phyloP scores from a whole-genome alignment of 768 basidiomycete species.

The Pisolithus marmoratus region DNA sequence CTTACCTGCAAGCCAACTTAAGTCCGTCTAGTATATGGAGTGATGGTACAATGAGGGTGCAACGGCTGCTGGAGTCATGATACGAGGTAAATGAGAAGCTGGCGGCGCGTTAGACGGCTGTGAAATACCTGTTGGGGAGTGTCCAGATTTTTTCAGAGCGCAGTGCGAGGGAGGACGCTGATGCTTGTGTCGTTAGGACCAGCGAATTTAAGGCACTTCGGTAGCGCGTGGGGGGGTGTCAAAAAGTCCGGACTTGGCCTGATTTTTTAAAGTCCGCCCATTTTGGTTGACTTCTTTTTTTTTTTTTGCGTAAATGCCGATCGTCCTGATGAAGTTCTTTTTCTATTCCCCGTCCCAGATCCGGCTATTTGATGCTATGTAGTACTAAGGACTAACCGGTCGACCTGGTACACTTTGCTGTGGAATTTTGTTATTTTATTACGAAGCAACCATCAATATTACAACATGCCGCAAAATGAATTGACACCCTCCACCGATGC shows the following conservation, averaged over 20 bases:
- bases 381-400: background rate
- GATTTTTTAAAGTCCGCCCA: conserved; percentile 31
- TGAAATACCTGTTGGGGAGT: conserved; percentile 39
- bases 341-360: background rate
- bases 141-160: conserved; percentile 25
- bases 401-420: background rate
- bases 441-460: background rate
- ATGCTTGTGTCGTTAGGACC: conserved; percentile 25
- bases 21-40: conserved; percentile 65
- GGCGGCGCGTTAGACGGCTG: conserved; percentile 12
- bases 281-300: conserved; percentile 6
- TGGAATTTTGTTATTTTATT: background rate
- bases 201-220: conserved; percentile 38
- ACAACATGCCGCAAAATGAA: conserved; percentile 5
- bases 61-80: conserved; percentile 29
- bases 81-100: conserved; percentile 18
- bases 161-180: conserved; percentile 29
- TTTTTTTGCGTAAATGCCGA: conserved; percentile 22
- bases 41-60: conserved; percentile 76
- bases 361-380: background rate
- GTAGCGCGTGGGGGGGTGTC: conserved; percentile 33
- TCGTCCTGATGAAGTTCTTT: background rate
- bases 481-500: conserved; percentile 9
- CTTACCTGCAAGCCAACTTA: conserved; percentile 67
- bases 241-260: conserved; percentile 31